These are phyloP conservation scores for Puccinia novopanici DNA, from an alignment of 1,284 basidiomycete genomes.

Conservation along the genomic window DNA sequence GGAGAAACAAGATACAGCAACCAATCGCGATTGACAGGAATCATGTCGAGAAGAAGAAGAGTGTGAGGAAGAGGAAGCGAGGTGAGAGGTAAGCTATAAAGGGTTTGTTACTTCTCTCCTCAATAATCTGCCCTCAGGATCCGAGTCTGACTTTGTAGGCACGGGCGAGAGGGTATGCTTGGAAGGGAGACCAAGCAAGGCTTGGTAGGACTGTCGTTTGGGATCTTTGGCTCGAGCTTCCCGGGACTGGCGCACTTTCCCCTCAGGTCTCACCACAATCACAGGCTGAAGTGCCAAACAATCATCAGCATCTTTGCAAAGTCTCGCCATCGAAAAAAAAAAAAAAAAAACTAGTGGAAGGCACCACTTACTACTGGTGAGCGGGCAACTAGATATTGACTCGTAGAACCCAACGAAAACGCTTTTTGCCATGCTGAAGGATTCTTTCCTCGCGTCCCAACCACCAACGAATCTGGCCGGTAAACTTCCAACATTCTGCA, in stretches of 20 bases:
- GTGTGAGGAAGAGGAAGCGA: not conserved
- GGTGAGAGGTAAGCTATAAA: not conserved
- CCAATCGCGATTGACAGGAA: too few relatives aligned
- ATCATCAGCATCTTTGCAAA: not conserved
- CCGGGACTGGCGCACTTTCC: conserved; percentile 37
- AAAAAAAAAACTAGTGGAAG: not conserved
- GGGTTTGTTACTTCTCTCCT: conserved; percentile 43
- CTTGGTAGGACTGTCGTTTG: conserved; percentile 48
- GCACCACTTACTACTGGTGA: conserved; percentile 40
- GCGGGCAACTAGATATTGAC: conserved; percentile 49
- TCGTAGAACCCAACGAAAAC: conserved; percentile 47
- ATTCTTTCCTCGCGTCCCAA: conserved; percentile 44
- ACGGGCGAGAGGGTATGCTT: conserved; percentile 8
- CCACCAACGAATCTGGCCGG: conserved; percentile 45
- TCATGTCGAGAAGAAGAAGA: not conserved
- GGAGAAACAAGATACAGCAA: too few relatives aligned
- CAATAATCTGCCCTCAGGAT: conserved; percentile 10
- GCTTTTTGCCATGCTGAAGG: conserved; percentile 47
- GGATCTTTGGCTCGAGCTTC: conserved; percentile 49
- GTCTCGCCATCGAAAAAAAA: not conserved
- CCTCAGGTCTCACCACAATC: conserved; percentile 47
- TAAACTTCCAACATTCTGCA: conserved; percentile 50
- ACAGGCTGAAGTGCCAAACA: too few relatives aligned
- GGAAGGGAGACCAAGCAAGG: conserved; percentile 26
- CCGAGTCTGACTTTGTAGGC: conserved; percentile 7